Base-by-base conservation (phyloP, 31 red algal species). In the Odonthalia washingtoniensis region DNA sequence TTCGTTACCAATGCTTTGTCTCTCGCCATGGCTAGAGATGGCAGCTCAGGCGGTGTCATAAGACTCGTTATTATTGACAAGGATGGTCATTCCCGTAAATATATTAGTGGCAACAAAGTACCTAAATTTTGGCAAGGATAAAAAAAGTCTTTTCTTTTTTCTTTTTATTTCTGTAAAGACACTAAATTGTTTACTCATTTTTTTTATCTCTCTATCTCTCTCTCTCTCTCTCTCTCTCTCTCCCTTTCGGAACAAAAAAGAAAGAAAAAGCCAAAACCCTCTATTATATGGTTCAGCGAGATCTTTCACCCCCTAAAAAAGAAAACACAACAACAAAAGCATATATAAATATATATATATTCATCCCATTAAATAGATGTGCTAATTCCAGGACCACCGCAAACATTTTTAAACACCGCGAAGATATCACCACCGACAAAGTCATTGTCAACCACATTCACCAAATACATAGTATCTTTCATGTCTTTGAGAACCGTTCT, bases 371-470 rank as follows among this genome's bases (percentile, higher is more conserved):
- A 62, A 14, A 70, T 57, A 21, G 21, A 9, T 14, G 49, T 21
- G 21, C 37, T 67, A 40, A 83, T 46, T 83, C 14, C 80, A 74
- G 33, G 35, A 96, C 40, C 14, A 90, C 72, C 27, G 61, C 49
- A 57, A 14, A 57, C 49, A 14, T 57, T 86, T 37, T 90, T 91
- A 36, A 98, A 94, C 18, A 98, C 72, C 4, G 81, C 89, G 46
- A 96, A 99, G 16, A 99, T 93, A 81, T 99, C 97, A 17, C 97
- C 97, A 39, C 75, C 93, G 6, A 97, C 98, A 87, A 87, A 99
- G 75, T 99, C 95, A 52, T 99, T 99, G 81, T 99, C 98, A 27
- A 99, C 88, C 31, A 99, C 85, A 80, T 93, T 95, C 26, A 99
- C 90, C 38, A 99, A 89, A 65, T 87, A 93, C 44, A 92, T 84